Evolutionary conservation across 768 basidiomycete genomes (phyloP), one percentile per base, ranked within the genome.

Genomic region (Rhodotorula graminis): DNA sequence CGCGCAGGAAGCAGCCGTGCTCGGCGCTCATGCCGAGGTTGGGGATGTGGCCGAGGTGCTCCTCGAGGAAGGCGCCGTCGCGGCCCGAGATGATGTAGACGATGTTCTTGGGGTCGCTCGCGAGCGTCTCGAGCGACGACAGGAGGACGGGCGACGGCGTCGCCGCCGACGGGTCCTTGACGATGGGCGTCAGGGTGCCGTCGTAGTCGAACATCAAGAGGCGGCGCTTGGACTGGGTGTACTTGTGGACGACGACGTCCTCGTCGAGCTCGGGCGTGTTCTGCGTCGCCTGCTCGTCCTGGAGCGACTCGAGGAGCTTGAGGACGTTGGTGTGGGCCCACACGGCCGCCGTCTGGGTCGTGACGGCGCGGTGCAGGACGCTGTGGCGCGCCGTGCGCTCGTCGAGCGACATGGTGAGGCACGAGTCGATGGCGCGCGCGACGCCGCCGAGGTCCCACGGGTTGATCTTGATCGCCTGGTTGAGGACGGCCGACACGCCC

Each of bases 71-170:
- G 64, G 83, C 90, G 63, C 89, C 88, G 80, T 98, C 95, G 42
- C 95, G 91, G 2, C 95, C 95, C 0, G 93, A 96, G 80, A 99
- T 96, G 81, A 99, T 93, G 83, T 93, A 98, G 65, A 97, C 93
- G 56, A 96, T 76, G 81, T 99, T 99, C 78, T 84, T 84, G 33
- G 94, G 91, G 81, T 97, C 94, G 25, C 83, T 82, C 1, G 89
- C 83, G 49, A 99, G 86, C 69, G 84, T 83, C 65, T 85, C 81
- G 69, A 99, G 88, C 0, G 91, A 90, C 64, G 84, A 83, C 56
- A 94, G 85, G 7, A 94, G 89, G 29, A 85, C 84, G 12, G 85
- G 80, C 1, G 92, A 89, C 0, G 95, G 95, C 4, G 88, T 82
- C 6, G 95, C 95, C 84, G 90, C 89, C 62, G 89, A 87, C 0